Base-by-base conservation (phyloP, 352 stramenopile genomes). In the Globisporangium apiculatum region DNA sequence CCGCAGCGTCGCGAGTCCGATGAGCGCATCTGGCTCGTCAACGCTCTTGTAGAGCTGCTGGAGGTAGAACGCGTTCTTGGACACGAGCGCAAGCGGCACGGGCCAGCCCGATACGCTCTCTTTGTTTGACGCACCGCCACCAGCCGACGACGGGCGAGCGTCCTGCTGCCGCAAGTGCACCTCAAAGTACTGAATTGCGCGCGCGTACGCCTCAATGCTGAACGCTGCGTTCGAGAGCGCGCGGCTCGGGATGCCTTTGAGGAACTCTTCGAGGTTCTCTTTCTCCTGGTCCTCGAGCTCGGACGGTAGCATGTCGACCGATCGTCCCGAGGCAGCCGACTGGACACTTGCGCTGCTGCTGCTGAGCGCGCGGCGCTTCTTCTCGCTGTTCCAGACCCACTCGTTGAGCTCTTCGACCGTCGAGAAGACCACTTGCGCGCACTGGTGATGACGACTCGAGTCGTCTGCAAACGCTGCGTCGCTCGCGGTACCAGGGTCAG, bases 391-490 rank as follows among this genome's bases (percentile, higher is more conserved):
- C 86, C 86, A 95, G 14, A 95, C 73, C 86, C 86, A 95, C 12
- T 95, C 83, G 58, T 93, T 95, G 7, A 95, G 61, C 47, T 94
- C 83, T 66, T 95, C 86, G 17, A 95, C 80, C 2, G 81, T 90
- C 10, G 83, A 87, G 50, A 95, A 89, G 59, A 95, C 87, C 0
- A 76, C 90, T 57, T 95, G 86, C 7, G 73, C 83, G 54, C 86
- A 95, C 53, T 94, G 86, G 52, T 95, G 82, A 65, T 94, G 80
- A 0, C 83, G 79, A 60, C 83, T 89, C 35, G 82, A 86, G 49
- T 82, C 78, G 40, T 91, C 83, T 3, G 66, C 73, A 59, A 79
- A 67, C 11, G 62, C 51, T 7, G 12, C 52, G 14, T 47, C 18
- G 40, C 61, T 46, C 40, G 40, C 11, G 7, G 40, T 12, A 3